Base-by-base conservation (phyloP, 2,329 filamentous ascomycete species). In the Alternaria triticimaculans region DNA sequence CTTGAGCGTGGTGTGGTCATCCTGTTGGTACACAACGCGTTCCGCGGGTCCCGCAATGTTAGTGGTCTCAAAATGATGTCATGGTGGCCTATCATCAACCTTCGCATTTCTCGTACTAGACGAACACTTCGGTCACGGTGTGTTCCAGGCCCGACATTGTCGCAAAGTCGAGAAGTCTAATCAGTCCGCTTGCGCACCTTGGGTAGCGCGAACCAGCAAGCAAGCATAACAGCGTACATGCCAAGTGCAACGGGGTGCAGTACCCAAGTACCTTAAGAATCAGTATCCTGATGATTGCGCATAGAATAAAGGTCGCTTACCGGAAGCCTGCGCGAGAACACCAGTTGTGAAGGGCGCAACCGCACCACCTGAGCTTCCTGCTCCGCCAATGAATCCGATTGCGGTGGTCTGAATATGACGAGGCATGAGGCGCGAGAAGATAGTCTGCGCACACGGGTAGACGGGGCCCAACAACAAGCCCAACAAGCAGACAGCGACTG, bases 381-480 rank as follows among this genome's bases (percentile, higher is more conserved):
- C 91, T 5, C 89, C 89, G 21, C 86, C 88, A 63, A 93, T 92
- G 59, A 92, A 87, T 3, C 89, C 86, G 68, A 93, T 84, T 1
- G 87, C 87, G 45, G 86, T 88, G 18, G 90, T 85, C 66, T 89
- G 87, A 60, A 92, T 83, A 43, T 84, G 81, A 15, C 86, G 82
- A 15, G 85, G 86, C 76, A 93, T 84, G 37, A 86, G 80, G 43
- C 87, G 83, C 58, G 89, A 85, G 68, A 92, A 89, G 6, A 92
- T 83, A 1, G 87, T 86, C 4, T 87, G 85, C 0, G 89, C 87
- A 74, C 91, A 94, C 0, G 93, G 92, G 73, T 94, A 96, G 5
- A 96, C 85, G 0, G 93, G 92, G 0, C 93, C 93, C 0, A 96
- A 83, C 28, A 96, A 79, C 8, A 96, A 80, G 12, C 93, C 93